Base-by-base conservation (phyloP, 306 rosid species). In the Cicer judaicum region DNA sequence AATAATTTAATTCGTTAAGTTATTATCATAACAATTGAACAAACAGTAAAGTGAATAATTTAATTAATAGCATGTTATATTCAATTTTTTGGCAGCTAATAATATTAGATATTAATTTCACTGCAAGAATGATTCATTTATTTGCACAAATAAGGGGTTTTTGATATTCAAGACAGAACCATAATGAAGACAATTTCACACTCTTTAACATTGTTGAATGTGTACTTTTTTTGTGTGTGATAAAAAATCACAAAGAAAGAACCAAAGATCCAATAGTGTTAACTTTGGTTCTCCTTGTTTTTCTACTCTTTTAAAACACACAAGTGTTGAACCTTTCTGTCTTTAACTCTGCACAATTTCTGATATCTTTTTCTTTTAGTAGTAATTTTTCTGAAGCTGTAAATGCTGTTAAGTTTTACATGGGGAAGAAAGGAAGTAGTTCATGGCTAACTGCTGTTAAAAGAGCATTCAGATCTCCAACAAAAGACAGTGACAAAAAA, bases 381-480 rank as follows among this genome's bases (percentile, higher is more conserved):
- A 12, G 56, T 41, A 34, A 41, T 34, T 7, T 34, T 19, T 18
- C 2, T 11, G 39, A 34, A 34, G 79, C 77, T 76, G 90, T 86
- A 78, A 84, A 81, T 87, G 94, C 80, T 70, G 62, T 77, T 79
- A 67, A 50, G 84, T 82, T 82, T 86, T 85, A 74, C 89, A 93
- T 94, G 99, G 97, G 99, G 87, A 94, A 90, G 96, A 92, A 89
- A 72, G 97, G 92, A 73, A 79, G 93, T 68, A 78, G 65, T 19
- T 94, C 99, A 8, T 94, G 99, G 99, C 75, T 94, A 84, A 90
- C 93, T 38, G 99, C 97, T 69, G 99, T 94, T 46, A 94, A 94
- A 94, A 90, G 99, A 42, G 99, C 97, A 54, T 94, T 94, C 86
- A 90, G 99, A 90, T 92, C 99, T 89, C 99, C 99, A 5, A 86